phyloP scores from a whole-genome alignment of 2,329 filamentous ascomycete species.

The Dactylellina drechsleri region DNA sequence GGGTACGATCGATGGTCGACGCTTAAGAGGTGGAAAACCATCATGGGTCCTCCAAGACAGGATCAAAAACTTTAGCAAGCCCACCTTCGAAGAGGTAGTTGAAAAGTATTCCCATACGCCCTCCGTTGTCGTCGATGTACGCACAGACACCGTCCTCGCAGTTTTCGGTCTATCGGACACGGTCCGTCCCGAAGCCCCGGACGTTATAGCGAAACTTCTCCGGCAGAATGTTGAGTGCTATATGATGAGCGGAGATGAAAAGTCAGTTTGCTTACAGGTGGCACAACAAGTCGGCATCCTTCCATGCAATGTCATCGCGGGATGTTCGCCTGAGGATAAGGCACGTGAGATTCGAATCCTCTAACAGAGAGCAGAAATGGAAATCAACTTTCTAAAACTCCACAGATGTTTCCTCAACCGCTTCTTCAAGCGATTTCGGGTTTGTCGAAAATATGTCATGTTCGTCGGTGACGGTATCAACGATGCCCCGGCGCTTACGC shows the following conservation, averaged over 20 bases:
- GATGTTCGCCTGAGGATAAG: constrained; percentile 68
- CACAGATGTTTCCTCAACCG: constrained; percentile 18
- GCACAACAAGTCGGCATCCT: constrained; percentile 64
- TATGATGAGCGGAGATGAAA: constrained; percentile 70
- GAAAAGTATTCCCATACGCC: constrained; percentile 34
- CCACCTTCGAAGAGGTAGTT: constrained; percentile 56
- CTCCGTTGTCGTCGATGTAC: constrained; percentile 42
- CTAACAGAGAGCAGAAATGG: constrained; percentile 15
- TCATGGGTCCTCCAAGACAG: constrained; percentile 62
- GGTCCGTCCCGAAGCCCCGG: constrained; percentile 64
- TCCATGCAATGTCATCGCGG: constrained; percentile 62
- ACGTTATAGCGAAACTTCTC: constrained; percentile 65
- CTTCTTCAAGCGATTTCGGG: constrained; percentile 57
- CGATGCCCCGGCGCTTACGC: constrained; percentile 76
- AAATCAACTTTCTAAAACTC: constrained; percentile 10
- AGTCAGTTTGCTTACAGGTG: constrained; percentile 64
- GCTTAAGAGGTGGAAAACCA: constrained; percentile 65
- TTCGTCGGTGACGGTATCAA: constrained; percentile 86
- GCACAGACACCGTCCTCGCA: constrained; percentile 58
- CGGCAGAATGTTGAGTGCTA: constrained; percentile 66
- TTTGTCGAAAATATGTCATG: constrained; percentile 64
- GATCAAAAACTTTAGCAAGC: constrained; percentile 55
- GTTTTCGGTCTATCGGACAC: constrained; percentile 67
- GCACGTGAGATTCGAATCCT: constrained; percentile 20
- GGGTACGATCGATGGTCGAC: constrained; percentile 59